These are phyloP conservation scores for Aspergillus transmontanensis DNA, from an alignment of 2,329 filamentous ascomycete genomes.

Conservation along the genomic window DNA sequence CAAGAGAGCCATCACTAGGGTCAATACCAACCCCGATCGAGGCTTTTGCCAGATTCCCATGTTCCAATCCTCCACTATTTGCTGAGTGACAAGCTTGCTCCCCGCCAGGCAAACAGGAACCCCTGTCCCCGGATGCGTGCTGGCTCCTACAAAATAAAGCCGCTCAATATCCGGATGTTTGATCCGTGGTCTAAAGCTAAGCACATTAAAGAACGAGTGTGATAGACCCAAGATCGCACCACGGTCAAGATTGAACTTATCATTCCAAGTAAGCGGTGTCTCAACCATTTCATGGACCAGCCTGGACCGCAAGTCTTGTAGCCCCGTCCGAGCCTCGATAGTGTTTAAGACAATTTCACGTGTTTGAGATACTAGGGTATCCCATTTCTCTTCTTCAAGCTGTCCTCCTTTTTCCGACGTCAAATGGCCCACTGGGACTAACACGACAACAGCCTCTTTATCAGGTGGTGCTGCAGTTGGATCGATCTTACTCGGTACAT, in stretches of 20 bases:
- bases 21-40: neutral
- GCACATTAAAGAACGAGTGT: conserved; percentile 66
- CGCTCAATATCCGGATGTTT: conserved; percentile 24
- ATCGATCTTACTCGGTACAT: conserved; percentile 72
- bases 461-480: conserved; percentile 66
- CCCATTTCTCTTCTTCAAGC: neutral
- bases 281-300: conserved; percentile 67
- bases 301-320: conserved; percentile 44
- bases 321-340: conserved; percentile 61
- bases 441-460: conserved; percentile 67
- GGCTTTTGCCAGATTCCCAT: neutral
- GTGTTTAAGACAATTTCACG: neutral
- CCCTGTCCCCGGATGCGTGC: conserved; percentile 74
- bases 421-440: conserved; percentile 71
- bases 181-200: conserved; percentile 35
- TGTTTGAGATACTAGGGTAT: neutral
- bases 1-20: neutral
- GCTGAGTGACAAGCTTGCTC: conserved; percentile 17
- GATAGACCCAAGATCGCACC: conserved; percentile 73
- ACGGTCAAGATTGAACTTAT: conserved; percentile 72
- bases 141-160: conserved; percentile 73
- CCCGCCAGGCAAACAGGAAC: conserved; percentile 60
- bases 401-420: too few relatives aligned
- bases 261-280: conserved; percentile 66
- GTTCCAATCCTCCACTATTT: neutral